Evolutionary conservation across 805 yeast species (phyloP).

Genomic region (Wickerhamiella vanderwaltii): DNA sequence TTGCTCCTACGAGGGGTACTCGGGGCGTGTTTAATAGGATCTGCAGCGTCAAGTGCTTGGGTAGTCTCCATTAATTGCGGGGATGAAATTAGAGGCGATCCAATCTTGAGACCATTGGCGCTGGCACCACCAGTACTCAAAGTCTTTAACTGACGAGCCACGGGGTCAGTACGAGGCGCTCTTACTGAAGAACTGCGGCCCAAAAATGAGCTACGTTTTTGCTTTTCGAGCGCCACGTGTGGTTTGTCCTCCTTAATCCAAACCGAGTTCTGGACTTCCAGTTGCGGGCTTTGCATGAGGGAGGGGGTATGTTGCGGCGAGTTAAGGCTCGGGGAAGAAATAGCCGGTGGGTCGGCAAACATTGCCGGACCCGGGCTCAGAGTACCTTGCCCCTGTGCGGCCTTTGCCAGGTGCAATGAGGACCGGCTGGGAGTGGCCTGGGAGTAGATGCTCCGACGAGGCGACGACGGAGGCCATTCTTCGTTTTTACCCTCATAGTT

Average conservation of each 20-base stretch:
- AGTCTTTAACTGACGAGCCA: not conserved
- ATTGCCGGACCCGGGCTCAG: too few relatives aligned
- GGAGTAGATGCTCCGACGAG: slow-evolving; percentile 3
- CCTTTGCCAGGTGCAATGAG: too few relatives aligned
- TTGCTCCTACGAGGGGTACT: too few relatives aligned
- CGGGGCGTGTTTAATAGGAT: too few relatives aligned
- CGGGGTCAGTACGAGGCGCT: too few relatives aligned
- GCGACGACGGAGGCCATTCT: slow-evolving; percentile 2
- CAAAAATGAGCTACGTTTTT: slow-evolving; percentile 7
- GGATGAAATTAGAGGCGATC: not conserved
- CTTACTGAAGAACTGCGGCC: slow-evolving; percentile 6
- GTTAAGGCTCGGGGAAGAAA: not conserved
- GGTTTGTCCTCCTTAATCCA: slow-evolving; percentile 9
- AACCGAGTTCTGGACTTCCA: slow-evolving; percentile 1
- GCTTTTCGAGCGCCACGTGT: too few relatives aligned
- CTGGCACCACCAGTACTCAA: not conserved
- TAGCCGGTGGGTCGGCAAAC: too few relatives aligned
- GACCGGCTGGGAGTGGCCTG: not conserved
- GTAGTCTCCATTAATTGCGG: slow-evolving; percentile 8
- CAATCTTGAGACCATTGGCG: too few relatives aligned
- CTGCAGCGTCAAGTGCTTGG: too few relatives aligned
- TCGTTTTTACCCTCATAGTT: not conserved
- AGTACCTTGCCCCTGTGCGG: too few relatives aligned
- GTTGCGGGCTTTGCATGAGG: slow-evolving; percentile 7
- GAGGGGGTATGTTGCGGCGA: not conserved